A percentile compares a stretch with the other conserved stretches of the same genome.
Evolutionary conservation across 129 eudicot genomes (phyloP).

Genomic region (Arctium lappa): DNA sequence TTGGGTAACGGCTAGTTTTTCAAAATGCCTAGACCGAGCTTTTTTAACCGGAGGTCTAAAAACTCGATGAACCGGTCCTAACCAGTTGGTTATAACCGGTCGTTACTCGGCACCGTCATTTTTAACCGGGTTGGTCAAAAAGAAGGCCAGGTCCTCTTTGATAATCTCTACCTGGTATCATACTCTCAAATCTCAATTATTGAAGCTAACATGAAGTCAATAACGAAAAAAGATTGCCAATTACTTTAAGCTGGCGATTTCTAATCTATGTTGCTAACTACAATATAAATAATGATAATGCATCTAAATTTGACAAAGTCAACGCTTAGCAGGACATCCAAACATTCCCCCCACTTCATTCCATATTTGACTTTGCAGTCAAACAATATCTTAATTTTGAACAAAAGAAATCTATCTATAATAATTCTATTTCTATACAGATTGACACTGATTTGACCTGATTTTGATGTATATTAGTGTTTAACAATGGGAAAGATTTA

Average conservation of each 20-base stretch:
- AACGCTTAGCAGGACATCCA: background rate
- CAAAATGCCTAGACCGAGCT: background rate
- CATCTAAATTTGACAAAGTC: background rate
- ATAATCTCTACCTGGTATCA: too few species aligned
- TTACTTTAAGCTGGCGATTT: background rate
- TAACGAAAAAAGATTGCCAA: background rate
- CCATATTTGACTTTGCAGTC: background rate
- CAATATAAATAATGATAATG: background rate
- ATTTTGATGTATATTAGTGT: too few species aligned
- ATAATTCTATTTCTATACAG: too few species aligned
- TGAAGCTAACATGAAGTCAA: background rate
- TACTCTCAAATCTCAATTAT: too few species aligned
- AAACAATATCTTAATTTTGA: background rate
- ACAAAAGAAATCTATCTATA: background rate
- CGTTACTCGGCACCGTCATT: too few species aligned
- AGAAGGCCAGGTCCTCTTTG: too few species aligned
- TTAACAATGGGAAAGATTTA: too few species aligned
- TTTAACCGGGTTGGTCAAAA: too few species aligned
- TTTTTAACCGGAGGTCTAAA: background rate
- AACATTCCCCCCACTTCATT: background rate
- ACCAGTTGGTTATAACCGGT: background rate
- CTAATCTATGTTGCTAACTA: background rate
- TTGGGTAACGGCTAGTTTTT: background rate
- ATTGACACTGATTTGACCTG: too few species aligned
- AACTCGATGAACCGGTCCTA: background rate